A percentile compares a stretch with the other conserved stretches of the same genome.
These are phyloP conservation scores for Excoecaria agallocha DNA, from an alignment of 345 rosid genomes.

Conservation along the genomic window DNA sequence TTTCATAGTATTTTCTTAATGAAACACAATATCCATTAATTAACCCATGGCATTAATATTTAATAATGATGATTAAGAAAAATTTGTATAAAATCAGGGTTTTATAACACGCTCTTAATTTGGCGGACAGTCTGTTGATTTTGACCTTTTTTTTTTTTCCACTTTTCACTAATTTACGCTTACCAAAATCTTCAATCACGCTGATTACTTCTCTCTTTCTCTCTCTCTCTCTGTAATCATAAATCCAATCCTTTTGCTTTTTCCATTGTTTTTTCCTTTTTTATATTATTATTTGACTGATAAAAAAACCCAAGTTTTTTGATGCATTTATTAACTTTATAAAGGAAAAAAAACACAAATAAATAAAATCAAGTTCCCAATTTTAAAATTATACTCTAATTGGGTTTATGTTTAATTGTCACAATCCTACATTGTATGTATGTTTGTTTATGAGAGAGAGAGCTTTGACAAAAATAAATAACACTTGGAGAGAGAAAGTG, in stretches of 20 bases:
- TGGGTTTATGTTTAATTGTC: slow-evolving; percentile 41
- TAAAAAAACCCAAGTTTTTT: background rate
- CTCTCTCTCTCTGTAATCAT: too few relatives aligned
- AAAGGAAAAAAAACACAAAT: background rate
- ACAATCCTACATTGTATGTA: slow-evolving; percentile 13
- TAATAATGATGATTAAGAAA: too few relatives aligned
- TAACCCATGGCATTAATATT: too few relatives aligned
- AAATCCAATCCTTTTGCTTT: slow-evolving; percentile 12
- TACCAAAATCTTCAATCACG: slow-evolving; percentile 23
- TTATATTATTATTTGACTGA: slow-evolving; percentile 13
- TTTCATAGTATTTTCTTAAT: too few relatives aligned
- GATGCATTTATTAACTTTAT: too few relatives aligned
- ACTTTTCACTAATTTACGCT: slow-evolving; percentile 30
- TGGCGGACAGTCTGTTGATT: slow-evolving; percentile 18
- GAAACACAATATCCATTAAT: too few relatives aligned
- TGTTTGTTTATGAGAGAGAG: background rate
- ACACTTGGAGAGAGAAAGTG: too few relatives aligned
- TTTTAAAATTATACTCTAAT: slow-evolving; percentile 5
- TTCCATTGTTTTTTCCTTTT: too few relatives aligned
- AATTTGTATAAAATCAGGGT: too few relatives aligned
- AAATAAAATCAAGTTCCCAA: background rate
- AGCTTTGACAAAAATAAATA: background rate
- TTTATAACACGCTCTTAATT: too few relatives aligned
- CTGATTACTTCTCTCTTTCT: slow-evolving; percentile 19
- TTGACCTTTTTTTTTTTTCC: slow-evolving; percentile 15